These are phyloP conservation scores for Phyllachora maydis DNA, from an alignment of 2,329 filamentous ascomycete genomes.

Conservation along the genomic window DNA sequence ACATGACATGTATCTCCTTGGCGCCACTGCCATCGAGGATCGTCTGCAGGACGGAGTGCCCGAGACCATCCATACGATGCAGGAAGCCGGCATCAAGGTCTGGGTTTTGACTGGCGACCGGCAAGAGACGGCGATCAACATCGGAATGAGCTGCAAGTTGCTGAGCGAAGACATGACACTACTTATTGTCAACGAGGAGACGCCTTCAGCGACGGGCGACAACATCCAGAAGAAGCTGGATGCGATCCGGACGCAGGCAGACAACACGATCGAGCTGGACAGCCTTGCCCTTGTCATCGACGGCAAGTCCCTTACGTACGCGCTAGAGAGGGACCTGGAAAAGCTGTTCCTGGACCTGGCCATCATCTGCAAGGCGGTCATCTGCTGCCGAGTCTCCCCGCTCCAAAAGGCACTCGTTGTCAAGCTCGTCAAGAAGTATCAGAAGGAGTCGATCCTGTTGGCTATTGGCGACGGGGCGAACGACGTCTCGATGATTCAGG, in stretches of 20 bases:
- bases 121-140: constrained; percentile 98
- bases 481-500: constrained; percentile 99
- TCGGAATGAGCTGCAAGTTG: constrained; percentile 98
- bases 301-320: constrained; percentile 84
- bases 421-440: constrained; percentile 85
- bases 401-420: constrained; percentile 94
- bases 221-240: constrained; percentile 89
- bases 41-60: constrained; percentile 91
- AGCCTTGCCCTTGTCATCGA: constrained; percentile 86
- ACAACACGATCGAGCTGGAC: constrained; percentile 59
- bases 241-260: constrained; percentile 67
- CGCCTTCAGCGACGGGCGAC: constrained; percentile 54
- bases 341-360: constrained; percentile 86
- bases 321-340: constrained; percentile 83
- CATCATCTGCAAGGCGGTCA: constrained; percentile 94
- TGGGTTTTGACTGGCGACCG: constrained; percentile 96
- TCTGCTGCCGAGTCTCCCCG: constrained; percentile 92
- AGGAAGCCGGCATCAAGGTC: constrained; percentile 93
- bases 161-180: constrained; percentile 98
- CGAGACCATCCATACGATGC: constrained; percentile 92
- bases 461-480: constrained; percentile 96
- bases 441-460: constrained; percentile 76
- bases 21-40: constrained; percentile 94
- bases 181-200: constrained; percentile 87
- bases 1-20: constrained; percentile 74